A percentile compares a stretch with the other conserved stretches of the same genome.
Conservation (phyloP, 2,329 filamentous ascomycete species). For the Teratosphaeria gauchensis region DNA sequence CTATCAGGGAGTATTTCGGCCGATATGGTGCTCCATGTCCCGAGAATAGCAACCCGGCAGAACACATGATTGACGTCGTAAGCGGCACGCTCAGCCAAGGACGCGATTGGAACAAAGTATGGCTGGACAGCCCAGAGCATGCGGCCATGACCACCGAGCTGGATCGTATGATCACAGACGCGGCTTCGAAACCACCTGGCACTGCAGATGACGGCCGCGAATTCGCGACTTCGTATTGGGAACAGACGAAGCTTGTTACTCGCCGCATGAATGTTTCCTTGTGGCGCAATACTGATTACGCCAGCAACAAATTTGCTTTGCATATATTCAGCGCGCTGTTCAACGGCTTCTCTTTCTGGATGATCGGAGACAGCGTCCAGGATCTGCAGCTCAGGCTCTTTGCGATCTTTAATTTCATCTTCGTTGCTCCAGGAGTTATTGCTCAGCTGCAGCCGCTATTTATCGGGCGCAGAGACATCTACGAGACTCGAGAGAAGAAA, state of each 20-base stretch:
- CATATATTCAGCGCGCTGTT: constrained; percentile 70
- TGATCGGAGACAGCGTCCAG: constrained; percentile 64
- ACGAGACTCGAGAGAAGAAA: constrained; percentile 51
- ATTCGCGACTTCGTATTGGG: constrained; percentile 69
- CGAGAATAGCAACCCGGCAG: constrained; percentile 46
- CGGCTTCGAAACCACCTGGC: constrained; percentile 43
- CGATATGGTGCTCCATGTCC: constrained; percentile 43
- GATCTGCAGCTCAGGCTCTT: constrained; percentile 81
- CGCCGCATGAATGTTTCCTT: constrained; percentile 65
- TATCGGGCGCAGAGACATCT: constrained; percentile 47
- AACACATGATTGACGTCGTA: constrained; percentile 81
- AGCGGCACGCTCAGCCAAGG: constrained; percentile 61
- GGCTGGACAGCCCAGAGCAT: constrained; percentile 63
- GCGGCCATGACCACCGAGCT: constrained; percentile 58
- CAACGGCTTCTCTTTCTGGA: constrained; percentile 69
- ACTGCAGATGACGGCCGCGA: constrained; percentile 53
- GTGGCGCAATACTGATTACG: constrained; percentile 82
- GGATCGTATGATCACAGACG: constrained; percentile 49
- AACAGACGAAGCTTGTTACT: constrained; percentile 69
- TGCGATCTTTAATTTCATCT: constrained; percentile 77
- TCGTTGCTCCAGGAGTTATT: constrained; percentile 73
- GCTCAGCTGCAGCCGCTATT: constrained; percentile 67
- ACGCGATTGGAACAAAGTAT: constrained; percentile 72
- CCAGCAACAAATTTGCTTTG: constrained; percentile 79
- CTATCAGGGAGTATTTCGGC: constrained; percentile 52